Evolutionary conservation across 441 rosid genomes (phyloP), one percentile per base, ranked within the genome.

Genomic region (Breynia disticha): DNA sequence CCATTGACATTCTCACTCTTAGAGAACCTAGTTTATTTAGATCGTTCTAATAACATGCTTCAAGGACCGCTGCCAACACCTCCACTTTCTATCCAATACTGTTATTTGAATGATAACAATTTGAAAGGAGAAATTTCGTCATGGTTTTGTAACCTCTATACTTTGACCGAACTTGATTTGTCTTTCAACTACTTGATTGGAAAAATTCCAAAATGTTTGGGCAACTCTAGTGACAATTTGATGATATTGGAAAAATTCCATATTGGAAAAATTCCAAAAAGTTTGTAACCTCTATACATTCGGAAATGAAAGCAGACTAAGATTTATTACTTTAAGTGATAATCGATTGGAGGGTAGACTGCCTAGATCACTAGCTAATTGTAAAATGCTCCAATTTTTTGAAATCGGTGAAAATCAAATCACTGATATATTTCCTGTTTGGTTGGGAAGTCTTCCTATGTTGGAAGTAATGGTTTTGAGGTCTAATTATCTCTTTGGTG

Each of bases 101-200:
- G 45, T n/a, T 1, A 5, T 8, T 4, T 46, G 42, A 20, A 52
- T 0, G n/a, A 48, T 10, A 71, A 71, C 38, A 41, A 13, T 0
- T 41, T 59, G 14, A 28, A 13, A 0, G 76, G 80, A 7, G 45
- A 41, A 2, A 68, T 75, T 7, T 62, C 83, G n/a, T 19, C 24
- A 2, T 17, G 22, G 2, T 44, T 62, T 0, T 75, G 83, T 59
- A 70, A 64, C 22, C 41, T 56, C 10, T 66, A 38, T 15, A 15
- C 35, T 16, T 70, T 73, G 18, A 0, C 9, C 1, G 13, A 18
- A n/a, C 60, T 76, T 32, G 77, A 71, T 17, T 32, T 73, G 3
- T 65, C 76, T 0, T 1, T 50, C 0, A 70, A 70, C 19, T 21
- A 47, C 20, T 35, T 63, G 21, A n/a, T n/a, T n/a, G n/a, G n/a